phyloP scores from a whole-genome alignment of 208 protist genomes.

The Angomonas deanei region DNA sequence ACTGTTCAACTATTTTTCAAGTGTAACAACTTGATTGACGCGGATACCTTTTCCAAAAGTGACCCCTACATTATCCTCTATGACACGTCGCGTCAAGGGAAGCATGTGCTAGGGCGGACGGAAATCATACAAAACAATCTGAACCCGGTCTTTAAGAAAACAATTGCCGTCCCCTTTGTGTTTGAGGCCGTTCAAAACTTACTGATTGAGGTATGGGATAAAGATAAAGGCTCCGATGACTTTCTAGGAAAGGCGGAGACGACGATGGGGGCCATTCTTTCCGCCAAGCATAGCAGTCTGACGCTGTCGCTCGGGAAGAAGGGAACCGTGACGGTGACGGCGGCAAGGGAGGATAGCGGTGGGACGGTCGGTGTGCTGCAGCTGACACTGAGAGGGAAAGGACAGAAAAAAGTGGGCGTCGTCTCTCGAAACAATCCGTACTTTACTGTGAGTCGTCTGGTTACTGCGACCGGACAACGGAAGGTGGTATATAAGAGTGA shows the following conservation, averaged over 20 bases:
- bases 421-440: too few relatives aligned
- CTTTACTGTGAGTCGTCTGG: constrained; percentile 28
- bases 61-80: constrained; percentile 24
- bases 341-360: neutral
- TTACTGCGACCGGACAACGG: constrained; percentile 19
- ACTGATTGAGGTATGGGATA: constrained; percentile 19
- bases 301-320: constrained; percentile 18
- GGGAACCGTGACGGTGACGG: constrained; percentile 23
- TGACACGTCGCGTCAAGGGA: neutral
- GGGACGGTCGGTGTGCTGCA: constrained; percentile 12
- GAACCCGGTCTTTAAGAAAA: constrained; percentile 28
- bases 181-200: constrained; percentile 29
- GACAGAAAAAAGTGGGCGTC: constrained; percentile 42
- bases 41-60: constrained; percentile 19
- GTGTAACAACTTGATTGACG: constrained; percentile 15
- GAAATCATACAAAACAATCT: constrained; percentile 27
- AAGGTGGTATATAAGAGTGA: constrained; percentile 20
- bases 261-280: constrained; percentile 23
- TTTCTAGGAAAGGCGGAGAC: constrained; percentile 18
- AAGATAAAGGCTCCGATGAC: constrained; percentile 21
- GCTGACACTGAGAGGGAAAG: constrained; percentile 14
- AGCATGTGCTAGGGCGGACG: constrained; percentile 14
- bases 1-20: constrained; percentile 22
- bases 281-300: neutral
- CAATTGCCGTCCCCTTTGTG: constrained; percentile 19